Base-by-base conservation (phyloP, 2,329 filamentous ascomycete species). In the Talaromyces amestolkiae region DNA sequence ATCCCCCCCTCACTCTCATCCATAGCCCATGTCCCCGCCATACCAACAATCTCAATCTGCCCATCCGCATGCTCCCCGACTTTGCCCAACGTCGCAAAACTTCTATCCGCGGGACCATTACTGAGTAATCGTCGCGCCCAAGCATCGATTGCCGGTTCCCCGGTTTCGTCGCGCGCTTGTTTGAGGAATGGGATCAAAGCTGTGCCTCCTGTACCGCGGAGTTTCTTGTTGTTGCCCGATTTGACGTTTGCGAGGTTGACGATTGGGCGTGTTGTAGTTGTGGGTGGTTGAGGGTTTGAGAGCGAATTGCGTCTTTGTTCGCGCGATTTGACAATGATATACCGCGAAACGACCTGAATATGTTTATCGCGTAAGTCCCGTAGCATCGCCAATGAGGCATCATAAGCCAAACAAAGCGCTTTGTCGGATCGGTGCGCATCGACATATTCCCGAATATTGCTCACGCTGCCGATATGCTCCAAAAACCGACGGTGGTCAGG, bases 101-200 rank as follows among this genome's bases (percentile, higher is more conserved):
- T 72, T 17, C 69, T 64, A 9, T 73, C 70, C 1, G 73, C 69
- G 1, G 83, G 80, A 0, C 82, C 83, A 64, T 85, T 85, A 68
- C 81, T 86, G 24, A 89, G 78, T 49, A 89, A 70, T 27, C 86
- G 78, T 61, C 82, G 79, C 15, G 86, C 86, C 87, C 87, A 89
- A 1, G 82, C 81, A 71, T 89, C 86, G 58, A 98, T 89, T 1
- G 93, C 92, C 1, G 93, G 92, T 77, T 98, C 94, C 17, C 92
- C 91, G 0, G 95, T 99, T 83, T 99, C 95, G 73, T 99, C 93
- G 33, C 95, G 86, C 4, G 95, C 95, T 79, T 99, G 95, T 79
- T 98, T 97, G 67, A 99, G 82, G 79, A 99, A 99, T 0, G 94
- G 92, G 64, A 99, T 97, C 65, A 99, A 82, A 0, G 93, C 91